Evolutionary conservation across 208 protist genomes (phyloP).

Genomic region (Tritrichomonas foetus): DNA sequence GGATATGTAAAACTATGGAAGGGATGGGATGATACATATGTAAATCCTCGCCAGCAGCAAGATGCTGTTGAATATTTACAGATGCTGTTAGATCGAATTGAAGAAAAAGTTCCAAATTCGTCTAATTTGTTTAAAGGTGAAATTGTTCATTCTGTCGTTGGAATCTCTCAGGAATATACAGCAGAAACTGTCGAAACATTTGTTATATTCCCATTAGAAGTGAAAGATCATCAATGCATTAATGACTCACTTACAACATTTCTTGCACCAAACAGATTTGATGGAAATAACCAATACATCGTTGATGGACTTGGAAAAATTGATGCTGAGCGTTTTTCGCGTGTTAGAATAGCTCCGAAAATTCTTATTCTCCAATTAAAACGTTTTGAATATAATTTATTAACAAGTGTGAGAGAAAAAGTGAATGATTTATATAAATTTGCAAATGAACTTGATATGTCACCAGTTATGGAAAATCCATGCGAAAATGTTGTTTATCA

Average conservation of each 20-base stretch:
- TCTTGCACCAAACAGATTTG: background rate
- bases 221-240: background rate
- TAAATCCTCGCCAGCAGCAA: background rate
- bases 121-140: background rate
- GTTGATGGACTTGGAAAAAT: conserved; percentile 18
- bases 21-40: background rate
- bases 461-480: background rate
- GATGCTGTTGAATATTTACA: background rate
- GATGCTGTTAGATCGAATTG: background rate
- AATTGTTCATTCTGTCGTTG: background rate
- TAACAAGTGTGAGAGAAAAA: background rate
- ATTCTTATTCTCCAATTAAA: background rate
- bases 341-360: background rate
- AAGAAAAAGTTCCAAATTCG: background rate
- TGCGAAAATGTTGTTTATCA: background rate
- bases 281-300: background rate
- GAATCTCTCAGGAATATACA: background rate
- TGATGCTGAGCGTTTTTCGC: background rate
- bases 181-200: background rate
- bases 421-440: background rate
- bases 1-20: background rate
- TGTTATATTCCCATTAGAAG: background rate
- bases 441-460: background rate
- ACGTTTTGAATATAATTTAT: background rate
- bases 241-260: background rate